These are phyloP conservation scores for Ocimum tenuiflorum DNA, from an alignment of 257 asterid genomes.

Conservation along the genomic window DNA sequence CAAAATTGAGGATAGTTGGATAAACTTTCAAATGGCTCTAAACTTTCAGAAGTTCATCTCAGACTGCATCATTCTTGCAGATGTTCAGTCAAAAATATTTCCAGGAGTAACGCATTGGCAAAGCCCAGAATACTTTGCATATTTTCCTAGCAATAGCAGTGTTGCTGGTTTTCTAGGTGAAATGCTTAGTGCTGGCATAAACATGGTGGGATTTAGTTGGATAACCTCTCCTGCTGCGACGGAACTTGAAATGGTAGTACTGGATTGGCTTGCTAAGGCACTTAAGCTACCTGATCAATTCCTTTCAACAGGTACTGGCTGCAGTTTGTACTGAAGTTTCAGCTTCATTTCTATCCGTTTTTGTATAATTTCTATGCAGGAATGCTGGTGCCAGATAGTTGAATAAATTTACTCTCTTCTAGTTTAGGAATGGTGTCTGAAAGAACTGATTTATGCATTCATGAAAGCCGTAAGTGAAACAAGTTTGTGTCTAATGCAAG, in stretches of 20 bases:
- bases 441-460: background rate
- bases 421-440: background rate
- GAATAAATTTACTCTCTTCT: background rate
- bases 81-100: constrained; percentile 62
- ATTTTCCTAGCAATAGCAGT: constrained; percentile 78
- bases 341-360: background rate
- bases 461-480: background rate
- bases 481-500: background rate
- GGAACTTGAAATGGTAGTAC: constrained; percentile 80
- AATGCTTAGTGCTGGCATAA: constrained; percentile 92
- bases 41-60: no score
- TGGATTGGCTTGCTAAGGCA: constrained; percentile 94
- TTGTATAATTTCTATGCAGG: background rate
- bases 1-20: no score
- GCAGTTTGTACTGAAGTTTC: background rate
- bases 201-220: constrained; percentile 97
- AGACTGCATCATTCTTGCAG: constrained; percentile 28
- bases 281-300: constrained; percentile 64
- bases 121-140: constrained; percentile 83
- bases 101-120: constrained; percentile 99
- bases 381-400: background rate
- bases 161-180: constrained; percentile 90
- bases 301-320: constrained; percentile 55
- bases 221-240: constrained; percentile 97
- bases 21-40: no score